A percentile compares a stretch with the other conserved stretches of the same genome.
Conservation (phyloP, 768 basidiomycete species). For the Solioccasus polychromus region DNA sequence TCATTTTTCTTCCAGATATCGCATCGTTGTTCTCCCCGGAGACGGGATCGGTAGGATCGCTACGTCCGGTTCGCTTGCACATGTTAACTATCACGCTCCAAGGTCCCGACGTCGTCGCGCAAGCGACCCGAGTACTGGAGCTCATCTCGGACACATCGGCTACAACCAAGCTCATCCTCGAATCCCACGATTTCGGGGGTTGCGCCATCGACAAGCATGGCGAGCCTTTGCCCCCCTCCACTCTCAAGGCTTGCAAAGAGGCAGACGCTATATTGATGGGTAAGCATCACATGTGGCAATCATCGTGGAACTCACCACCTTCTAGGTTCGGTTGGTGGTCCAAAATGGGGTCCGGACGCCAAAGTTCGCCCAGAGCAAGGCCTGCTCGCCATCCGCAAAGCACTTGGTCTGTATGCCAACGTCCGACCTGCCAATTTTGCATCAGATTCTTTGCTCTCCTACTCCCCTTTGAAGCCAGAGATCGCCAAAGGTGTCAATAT, state of each 20-base stretch:
- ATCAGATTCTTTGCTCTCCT: conserved; percentile 80
- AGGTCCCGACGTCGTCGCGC: conserved; percentile 89
- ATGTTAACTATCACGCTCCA: not conserved
- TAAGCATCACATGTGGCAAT: conserved; percentile 32
- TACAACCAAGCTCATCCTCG: conserved; percentile 70
- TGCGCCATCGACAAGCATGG: conserved; percentile 86
- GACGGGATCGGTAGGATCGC: conserved; percentile 84
- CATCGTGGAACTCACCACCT: conserved; percentile 1
- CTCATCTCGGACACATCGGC: conserved; percentile 58
- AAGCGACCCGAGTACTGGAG: conserved; percentile 84
- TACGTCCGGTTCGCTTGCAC: not conserved
- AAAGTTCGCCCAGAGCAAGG: conserved; percentile 93
- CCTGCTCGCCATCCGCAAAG: conserved; percentile 84
- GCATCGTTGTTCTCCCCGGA: conserved; percentile 87
- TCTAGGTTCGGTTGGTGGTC: conserved; percentile 96
- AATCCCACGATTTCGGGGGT: conserved; percentile 83
- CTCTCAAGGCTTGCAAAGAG: conserved; percentile 83
- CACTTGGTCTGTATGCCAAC: conserved; percentile 94
- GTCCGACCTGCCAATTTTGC: conserved; percentile 96
- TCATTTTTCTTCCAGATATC: conserved; percentile 53
- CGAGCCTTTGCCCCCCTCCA: conserved; percentile 81
- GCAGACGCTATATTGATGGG: conserved; percentile 98
- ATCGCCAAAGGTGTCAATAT: conserved; percentile 84
- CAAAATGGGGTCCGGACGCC: conserved; percentile 92
- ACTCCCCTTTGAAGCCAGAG: conserved; percentile 86